Percentiles rank a stretch among this genome's conserved stretches.
phyloP scores from a whole-genome alignment of 1,284 basidiomycete genomes.

The Cryptococcus jaspeensis region DNA sequence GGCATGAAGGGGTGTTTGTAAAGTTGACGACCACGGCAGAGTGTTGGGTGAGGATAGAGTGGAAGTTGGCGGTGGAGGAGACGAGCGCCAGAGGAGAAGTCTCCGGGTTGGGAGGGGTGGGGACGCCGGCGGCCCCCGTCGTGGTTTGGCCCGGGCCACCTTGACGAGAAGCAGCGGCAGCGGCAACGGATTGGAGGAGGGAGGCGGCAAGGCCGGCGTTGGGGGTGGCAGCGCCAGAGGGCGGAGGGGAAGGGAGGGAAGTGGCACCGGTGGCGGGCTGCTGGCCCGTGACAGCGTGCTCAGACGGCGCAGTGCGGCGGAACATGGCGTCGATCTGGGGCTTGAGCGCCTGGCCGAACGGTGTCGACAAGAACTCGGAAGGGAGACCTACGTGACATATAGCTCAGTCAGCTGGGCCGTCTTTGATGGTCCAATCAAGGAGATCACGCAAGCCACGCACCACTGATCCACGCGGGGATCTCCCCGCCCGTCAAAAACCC shows the following conservation, averaged over 20 bases:
- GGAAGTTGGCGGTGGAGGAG: constrained; percentile 60
- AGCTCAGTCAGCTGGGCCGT: constrained; percentile 1
- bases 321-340: constrained; percentile 89
- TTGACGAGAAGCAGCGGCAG: constrained; percentile 54
- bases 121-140: constrained; percentile 44
- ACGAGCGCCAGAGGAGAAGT: constrained; percentile 64
- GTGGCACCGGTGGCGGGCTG: constrained; percentile 11
- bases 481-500: constrained; percentile 77
- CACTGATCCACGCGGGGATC: constrained; percentile 72
- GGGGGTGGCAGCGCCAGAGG: constrained; percentile 49
- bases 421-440: not conserved
- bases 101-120: constrained; percentile 50
- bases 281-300: constrained; percentile 27
- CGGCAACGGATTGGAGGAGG: constrained; percentile 65
- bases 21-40: constrained; percentile 64
- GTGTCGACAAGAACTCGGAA: constrained; percentile 82
- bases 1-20: constrained; percentile 62
- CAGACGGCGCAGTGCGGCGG: constrained; percentile 55
- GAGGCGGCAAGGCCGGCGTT: constrained; percentile 60
- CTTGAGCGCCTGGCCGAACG: constrained; percentile 78
- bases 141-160: constrained; percentile 21
- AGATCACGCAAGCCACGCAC: constrained; percentile 29
- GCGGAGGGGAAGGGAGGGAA: constrained; percentile 49
- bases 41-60: constrained; percentile 56
- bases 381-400: constrained; percentile 64